A percentile compares a stretch with the other conserved stretches of the same genome.
phyloP scores from a whole-genome alignment of 768 basidiomycete species.

The Auriscalpium vulgare region DNA sequence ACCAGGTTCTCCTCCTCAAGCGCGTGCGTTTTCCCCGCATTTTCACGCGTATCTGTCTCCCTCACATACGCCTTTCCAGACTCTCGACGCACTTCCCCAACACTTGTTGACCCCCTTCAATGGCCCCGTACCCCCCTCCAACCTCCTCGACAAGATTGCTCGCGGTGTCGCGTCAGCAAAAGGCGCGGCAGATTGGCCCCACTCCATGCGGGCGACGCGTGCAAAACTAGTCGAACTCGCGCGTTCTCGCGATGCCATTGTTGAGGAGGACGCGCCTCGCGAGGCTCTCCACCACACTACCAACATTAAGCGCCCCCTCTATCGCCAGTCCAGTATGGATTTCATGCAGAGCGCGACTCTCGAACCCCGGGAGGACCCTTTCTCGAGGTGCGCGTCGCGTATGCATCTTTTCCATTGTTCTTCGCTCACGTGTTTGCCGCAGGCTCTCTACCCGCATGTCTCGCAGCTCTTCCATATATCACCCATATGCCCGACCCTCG shows the following conservation, averaged over 20 bases:
- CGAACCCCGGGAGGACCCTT: constrained; percentile 41
- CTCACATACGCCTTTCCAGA: constrained; percentile 33
- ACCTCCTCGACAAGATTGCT: constrained; percentile 82
- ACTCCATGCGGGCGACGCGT: constrained; percentile 75
- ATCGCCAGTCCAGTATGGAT: constrained; percentile 84
- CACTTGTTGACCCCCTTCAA: constrained; percentile 86
- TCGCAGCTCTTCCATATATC: constrained; percentile 57
- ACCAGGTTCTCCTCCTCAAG: constrained; percentile 59
- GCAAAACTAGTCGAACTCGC: constrained; percentile 75
- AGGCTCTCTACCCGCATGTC: constrained; percentile 51
- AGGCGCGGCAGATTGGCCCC: constrained; percentile 73
- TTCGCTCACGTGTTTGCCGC: constrained; percentile 2
- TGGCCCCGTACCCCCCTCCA: constrained; percentile 75
- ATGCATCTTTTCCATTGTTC: background rate
- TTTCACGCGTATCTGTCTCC: constrained; percentile 6
- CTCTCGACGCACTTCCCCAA: constrained; percentile 73
- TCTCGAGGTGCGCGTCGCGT: constrained; percentile 49
- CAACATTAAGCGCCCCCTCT: constrained; percentile 51
- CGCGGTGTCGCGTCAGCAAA: constrained; percentile 69
- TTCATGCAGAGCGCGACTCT: constrained; percentile 52
- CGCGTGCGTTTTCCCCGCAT: constrained; percentile 38
- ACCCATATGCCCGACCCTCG: constrained; percentile 38
- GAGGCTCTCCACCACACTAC: constrained; percentile 42
- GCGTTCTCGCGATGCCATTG: constrained; percentile 43
- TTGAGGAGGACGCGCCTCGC: constrained; percentile 38